Conservation (phyloP, 169 alveolate species). For the Cryptosporidium canis region DNA sequence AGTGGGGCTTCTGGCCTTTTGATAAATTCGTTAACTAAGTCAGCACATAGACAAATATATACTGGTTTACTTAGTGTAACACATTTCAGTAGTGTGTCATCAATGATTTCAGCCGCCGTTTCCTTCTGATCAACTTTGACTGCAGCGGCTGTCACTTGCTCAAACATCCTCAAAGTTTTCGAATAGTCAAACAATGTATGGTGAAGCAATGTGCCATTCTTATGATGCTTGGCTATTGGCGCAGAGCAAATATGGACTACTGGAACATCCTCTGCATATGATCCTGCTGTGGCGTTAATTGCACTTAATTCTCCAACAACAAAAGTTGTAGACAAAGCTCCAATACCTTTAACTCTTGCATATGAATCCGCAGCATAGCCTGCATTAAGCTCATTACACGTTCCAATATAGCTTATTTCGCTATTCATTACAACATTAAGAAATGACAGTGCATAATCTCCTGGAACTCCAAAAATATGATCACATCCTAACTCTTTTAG, state of each 20-base stretch:
- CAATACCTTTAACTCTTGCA: slow-evolving; percentile 78
- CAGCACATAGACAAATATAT: slow-evolving; percentile 75
- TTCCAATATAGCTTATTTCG: slow-evolving; percentile 63
- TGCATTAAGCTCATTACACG: slow-evolving; percentile 79
- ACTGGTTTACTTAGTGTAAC: slow-evolving; percentile 74
- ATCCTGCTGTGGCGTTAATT: slow-evolving; percentile 77
- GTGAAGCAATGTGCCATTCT: slow-evolving; percentile 70
- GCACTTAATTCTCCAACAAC: slow-evolving; percentile 79
- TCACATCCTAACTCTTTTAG: slow-evolving; percentile 75
- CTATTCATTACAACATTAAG: slow-evolving; percentile 67
- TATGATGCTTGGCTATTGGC: slow-evolving; percentile 70
- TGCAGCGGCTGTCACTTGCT: slow-evolving; percentile 69
- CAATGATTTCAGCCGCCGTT: slow-evolving; percentile 72
- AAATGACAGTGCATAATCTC: slow-evolving; percentile 77
- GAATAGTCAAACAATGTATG: slow-evolving; percentile 78
- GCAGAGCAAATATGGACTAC: slow-evolving; percentile 77
- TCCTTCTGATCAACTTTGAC: slow-evolving; percentile 47
- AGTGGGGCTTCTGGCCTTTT: slow-evolving; percentile 39
- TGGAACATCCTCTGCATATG: slow-evolving; percentile 77
- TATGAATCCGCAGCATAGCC: slow-evolving; percentile 80
- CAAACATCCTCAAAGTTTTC: slow-evolving; percentile 70
- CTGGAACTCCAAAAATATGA: slow-evolving; percentile 79
- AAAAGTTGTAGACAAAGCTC: slow-evolving; percentile 76
- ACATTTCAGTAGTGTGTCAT: slow-evolving; percentile 60
- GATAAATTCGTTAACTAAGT: slow-evolving; percentile 60